These are phyloP conservation scores for Cladosporium sphaerospermum DNA, from an alignment of 2,329 filamentous ascomycete genomes.

Conservation along the genomic window DNA sequence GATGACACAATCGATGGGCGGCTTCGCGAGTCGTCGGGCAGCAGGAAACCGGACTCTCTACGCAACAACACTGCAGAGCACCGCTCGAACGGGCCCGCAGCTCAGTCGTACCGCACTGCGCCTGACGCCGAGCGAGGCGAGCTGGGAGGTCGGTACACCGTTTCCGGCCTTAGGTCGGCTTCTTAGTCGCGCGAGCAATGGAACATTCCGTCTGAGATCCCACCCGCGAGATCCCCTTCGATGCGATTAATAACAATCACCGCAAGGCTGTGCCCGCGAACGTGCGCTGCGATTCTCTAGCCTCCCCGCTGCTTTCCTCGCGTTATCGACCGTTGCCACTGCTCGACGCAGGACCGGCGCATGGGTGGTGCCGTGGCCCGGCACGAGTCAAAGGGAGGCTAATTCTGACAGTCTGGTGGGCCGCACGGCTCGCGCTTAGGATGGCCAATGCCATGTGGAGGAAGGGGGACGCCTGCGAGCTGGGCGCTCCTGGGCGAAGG, in stretches of 20 bases:
- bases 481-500: too few relatives aligned
- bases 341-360: too few relatives aligned
- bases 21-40: background rate
- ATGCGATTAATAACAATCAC: background rate
- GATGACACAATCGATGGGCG: background rate
- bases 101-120: background rate
- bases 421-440: too few relatives aligned
- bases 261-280: background rate
- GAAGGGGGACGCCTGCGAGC: too few relatives aligned
- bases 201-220: too few relatives aligned
- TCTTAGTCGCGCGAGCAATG: too few relatives aligned
- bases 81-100: background rate
- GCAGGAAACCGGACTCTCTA: background rate
- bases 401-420: too few relatives aligned
- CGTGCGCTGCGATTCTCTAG: background rate
- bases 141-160: background rate
- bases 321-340: background rate
- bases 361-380: too few relatives aligned
- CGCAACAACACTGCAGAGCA: background rate
- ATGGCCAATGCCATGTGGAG: too few relatives aligned
- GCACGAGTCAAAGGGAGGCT: too few relatives aligned
- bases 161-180: background rate
- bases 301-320: background rate
- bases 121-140: conserved; percentile 3
- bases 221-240: too few relatives aligned